Percentiles rank a stretch among this genome's conserved stretches.
These are phyloP conservation scores for Populus hybrid DNA, from an alignment of 441 rosid genomes.

Conservation along the genomic window DNA sequence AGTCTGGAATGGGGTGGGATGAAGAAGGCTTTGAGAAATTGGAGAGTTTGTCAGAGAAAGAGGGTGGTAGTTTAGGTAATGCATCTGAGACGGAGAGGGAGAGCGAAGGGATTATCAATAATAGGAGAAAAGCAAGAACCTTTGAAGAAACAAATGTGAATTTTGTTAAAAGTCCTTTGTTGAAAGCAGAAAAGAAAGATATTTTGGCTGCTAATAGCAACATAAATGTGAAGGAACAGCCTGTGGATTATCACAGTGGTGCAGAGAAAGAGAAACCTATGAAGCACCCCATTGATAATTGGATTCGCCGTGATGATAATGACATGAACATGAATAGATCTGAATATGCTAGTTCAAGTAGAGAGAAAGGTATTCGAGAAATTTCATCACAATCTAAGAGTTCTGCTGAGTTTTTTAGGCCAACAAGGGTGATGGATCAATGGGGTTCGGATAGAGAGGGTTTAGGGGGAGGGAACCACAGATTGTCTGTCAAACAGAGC, in stretches of 20 bases:
- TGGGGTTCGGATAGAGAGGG: constrained; percentile 25
- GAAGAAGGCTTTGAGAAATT: constrained; percentile 18
- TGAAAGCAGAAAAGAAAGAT: constrained; percentile 11
- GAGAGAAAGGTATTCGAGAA: constrained; percentile 7
- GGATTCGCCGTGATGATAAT: constrained; percentile 12
- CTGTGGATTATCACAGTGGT: constrained; percentile 12
- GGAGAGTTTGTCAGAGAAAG: constrained; percentile 23
- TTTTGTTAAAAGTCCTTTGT: constrained; percentile 5
- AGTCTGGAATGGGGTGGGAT: constrained; percentile 22
- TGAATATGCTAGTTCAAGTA: constrained; percentile 19
- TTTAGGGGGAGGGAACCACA: constrained; percentile 16
- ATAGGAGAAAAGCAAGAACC: constrained; percentile 22
- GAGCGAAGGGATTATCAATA: constrained; percentile 14
- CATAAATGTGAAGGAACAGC: constrained; percentile 9
- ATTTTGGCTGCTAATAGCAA: constrained; percentile 5
- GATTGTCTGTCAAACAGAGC: constrained; percentile 14
- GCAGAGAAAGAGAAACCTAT: constrained; percentile 16
- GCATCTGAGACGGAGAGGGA: constrained; percentile 23
- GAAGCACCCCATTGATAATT: constrained; percentile 21
- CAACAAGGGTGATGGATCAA: constrained; percentile 14
- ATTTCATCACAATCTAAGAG: constrained; percentile 1
- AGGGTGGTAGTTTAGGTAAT: constrained; percentile 14
- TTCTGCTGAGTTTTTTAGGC: constrained; percentile 20
- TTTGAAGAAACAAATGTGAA: constrained; percentile 12
- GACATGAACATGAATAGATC: constrained; percentile 20